Evolutionary conservation across 306 rosid species (phyloP).

Genomic region (Cicer bijugum): DNA sequence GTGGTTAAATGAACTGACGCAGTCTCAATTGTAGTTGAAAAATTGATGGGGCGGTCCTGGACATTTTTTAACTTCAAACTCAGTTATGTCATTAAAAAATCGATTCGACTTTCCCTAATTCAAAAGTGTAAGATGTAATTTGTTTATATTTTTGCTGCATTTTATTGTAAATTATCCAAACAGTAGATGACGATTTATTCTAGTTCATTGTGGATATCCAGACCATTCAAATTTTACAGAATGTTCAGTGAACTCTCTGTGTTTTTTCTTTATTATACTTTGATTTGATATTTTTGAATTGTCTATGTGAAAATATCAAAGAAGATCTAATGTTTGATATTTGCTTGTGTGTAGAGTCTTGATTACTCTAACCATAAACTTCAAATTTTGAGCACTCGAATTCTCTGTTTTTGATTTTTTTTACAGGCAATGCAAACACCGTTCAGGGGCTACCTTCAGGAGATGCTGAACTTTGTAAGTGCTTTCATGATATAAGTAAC

Average conservation of each 20-base stretch:
- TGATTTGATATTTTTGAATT: neutral
- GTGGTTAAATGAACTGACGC: neutral
- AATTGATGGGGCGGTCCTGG: too few species aligned
- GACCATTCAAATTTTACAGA: neutral
- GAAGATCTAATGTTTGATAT: neutral
- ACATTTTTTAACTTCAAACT: neutral
- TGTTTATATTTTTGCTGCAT: neutral
- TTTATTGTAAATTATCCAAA: neutral
- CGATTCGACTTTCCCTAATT: neutral
- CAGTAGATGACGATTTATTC: neutral
- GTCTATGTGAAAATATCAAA: neutral
- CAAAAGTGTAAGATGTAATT: neutral
- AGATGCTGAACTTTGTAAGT: slow-evolving; percentile 80
- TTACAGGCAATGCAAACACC: slow-evolving; percentile 92
- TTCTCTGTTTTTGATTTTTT: neutral
- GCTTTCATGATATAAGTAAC: slow-evolving; percentile 14
- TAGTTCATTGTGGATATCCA: neutral
- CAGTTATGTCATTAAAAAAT: neutral
- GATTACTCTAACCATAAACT: neutral
- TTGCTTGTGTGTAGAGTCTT: slow-evolving; percentile 4
- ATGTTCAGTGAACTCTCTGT: neutral
- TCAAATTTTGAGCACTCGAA: slow-evolving; percentile 23
- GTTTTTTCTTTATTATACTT: slow-evolving; percentile 2
- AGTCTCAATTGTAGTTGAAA: neutral
- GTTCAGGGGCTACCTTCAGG: slow-evolving; percentile 92